Evolutionary conservation across 495 filamentous ascomycete species (phyloP).

Genomic region (Melanomma pulvis-pyrius): DNA sequence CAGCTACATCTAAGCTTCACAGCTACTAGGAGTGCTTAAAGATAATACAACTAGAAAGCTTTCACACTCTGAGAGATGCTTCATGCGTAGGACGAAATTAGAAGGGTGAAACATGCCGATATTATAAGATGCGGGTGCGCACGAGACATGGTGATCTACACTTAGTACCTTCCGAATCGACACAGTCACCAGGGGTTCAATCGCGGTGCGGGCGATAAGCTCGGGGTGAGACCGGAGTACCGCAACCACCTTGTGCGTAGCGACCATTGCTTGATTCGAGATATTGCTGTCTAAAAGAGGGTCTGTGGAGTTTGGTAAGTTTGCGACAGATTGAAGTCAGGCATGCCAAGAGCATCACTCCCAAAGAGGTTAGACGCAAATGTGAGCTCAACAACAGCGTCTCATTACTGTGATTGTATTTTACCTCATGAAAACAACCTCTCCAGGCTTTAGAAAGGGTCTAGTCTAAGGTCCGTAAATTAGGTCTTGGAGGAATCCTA

Average conservation of each 20-base stretch:
- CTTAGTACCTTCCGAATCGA: background rate
- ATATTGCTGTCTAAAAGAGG: background rate
- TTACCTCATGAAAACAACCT: no score
- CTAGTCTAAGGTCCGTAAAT: no score
- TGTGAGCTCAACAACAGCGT: background rate
- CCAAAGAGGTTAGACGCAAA: background rate
- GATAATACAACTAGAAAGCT: no score
- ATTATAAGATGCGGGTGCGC: background rate
- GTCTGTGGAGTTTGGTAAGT: background rate
- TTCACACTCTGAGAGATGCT: no score
- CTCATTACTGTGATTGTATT: background rate
- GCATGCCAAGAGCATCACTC: background rate
- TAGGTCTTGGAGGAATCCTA: no score
- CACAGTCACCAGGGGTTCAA: background rate
- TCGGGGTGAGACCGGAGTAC: background rate
- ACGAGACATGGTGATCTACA: background rate
- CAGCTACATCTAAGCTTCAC: background rate
- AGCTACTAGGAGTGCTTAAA: background rate
- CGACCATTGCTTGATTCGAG: background rate
- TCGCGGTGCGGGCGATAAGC: background rate
- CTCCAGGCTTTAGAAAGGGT: no score
- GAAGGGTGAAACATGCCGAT: background rate
- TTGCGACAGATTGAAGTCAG: background rate
- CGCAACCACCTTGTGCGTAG: background rate
- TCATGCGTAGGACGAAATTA: background rate